These are phyloP conservation scores for Cadophora gregata DNA, from an alignment of 2,329 filamentous ascomycete genomes.

Conservation along the genomic window DNA sequence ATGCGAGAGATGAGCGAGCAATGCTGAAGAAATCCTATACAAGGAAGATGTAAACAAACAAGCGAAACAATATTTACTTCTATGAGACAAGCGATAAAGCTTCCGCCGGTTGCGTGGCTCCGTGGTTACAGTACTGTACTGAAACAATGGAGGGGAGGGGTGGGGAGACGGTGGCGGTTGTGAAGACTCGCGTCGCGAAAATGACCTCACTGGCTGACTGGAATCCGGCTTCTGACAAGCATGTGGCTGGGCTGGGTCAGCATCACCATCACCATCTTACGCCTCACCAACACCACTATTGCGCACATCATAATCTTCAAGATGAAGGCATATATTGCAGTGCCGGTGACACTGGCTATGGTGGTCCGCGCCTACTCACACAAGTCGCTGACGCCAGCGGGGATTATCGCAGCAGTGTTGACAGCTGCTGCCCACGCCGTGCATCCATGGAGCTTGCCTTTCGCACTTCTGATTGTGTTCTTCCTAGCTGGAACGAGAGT, in stretches of 20 bases:
- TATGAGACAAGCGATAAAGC: background rate
- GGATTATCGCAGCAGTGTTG: slow-evolving; percentile 72
- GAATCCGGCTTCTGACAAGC: background rate
- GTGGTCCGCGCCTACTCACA: slow-evolving; percentile 72
- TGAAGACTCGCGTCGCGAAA: background rate
- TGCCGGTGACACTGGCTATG: slow-evolving; percentile 64
- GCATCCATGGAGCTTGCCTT: slow-evolving; percentile 96
- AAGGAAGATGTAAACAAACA: background rate
- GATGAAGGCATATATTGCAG: slow-evolving; percentile 65
- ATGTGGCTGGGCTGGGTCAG: background rate
- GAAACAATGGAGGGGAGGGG: background rate
- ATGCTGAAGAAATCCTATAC: background rate
- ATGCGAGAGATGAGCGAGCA: background rate
- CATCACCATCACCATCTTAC: background rate
- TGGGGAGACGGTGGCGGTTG: background rate
- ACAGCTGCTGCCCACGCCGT: slow-evolving; percentile 83
- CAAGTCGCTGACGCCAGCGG: slow-evolving; percentile 78
- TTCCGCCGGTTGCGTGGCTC: background rate
- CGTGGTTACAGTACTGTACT: too few species aligned
- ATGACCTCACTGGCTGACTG: slow-evolving; percentile 10
- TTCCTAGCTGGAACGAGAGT: slow-evolving; percentile 84
- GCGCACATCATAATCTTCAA: slow-evolving; percentile 15
- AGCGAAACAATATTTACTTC: background rate
- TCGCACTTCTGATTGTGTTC: slow-evolving; percentile 81
- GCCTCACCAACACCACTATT: slow-evolving; percentile 8